Conservation (phyloP, 805 yeast species). For the Yamadazyma sp. region DNA sequence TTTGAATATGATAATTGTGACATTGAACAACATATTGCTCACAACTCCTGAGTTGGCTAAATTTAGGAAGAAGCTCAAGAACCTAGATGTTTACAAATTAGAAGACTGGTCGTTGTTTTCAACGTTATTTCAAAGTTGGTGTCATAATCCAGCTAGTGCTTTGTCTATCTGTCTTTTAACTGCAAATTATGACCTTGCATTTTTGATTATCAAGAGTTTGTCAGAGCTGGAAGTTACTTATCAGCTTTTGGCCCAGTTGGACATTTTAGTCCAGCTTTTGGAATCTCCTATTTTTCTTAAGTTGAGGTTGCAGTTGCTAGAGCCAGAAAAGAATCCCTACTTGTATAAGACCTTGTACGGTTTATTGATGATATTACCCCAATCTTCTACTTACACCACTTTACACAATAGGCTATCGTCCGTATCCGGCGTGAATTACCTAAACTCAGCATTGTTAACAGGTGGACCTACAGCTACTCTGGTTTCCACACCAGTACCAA, state of each 20-base stretch:
- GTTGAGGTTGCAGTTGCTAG: conserved; percentile 81
- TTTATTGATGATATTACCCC: conserved; percentile 89
- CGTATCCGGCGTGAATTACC: conserved; percentile 42
- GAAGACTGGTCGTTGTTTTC: conserved; percentile 73
- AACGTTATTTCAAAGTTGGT: conserved; percentile 84
- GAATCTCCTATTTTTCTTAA: conserved; percentile 93
- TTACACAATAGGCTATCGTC: conserved; percentile 73
- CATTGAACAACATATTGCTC: conserved; percentile 78
- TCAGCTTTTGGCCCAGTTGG: conserved; percentile 79
- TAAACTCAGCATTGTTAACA: conserved; percentile 15
- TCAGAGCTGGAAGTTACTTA: conserved; percentile 82
- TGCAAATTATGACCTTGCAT: conserved; percentile 86
- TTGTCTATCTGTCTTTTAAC: conserved; percentile 82
- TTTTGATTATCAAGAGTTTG: conserved; percentile 72
- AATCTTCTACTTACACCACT: conserved; percentile 84
- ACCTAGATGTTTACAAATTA: conserved; percentile 49
- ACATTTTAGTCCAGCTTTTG: conserved; percentile 81
- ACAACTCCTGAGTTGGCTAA: conserved; percentile 79
- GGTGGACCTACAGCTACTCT: conserved; percentile 17
- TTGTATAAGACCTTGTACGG: conserved; percentile 89
- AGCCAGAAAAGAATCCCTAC: conserved; percentile 78
- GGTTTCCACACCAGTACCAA: conserved; percentile 21
- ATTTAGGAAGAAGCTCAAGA: conserved; percentile 64
- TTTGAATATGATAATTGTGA: conserved; percentile 78
- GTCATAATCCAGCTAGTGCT: conserved; percentile 86